A percentile compares a stretch with the other conserved stretches of the same genome.
Evolutionary conservation across 371 early-diverging fungal genomes (phyloP).

Genomic region (Apophysomyces ossiformis): DNA sequence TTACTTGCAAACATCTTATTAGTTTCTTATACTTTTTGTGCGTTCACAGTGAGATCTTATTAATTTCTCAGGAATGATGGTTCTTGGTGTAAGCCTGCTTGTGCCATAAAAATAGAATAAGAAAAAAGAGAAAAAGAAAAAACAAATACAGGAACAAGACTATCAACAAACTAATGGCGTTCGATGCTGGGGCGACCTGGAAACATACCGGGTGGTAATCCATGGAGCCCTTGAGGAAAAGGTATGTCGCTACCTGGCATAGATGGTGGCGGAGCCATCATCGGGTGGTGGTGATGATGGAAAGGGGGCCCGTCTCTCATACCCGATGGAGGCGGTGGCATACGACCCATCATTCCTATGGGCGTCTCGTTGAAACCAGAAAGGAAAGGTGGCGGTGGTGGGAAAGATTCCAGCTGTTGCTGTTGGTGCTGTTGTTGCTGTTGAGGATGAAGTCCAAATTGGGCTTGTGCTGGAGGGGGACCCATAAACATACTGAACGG

Average conservation of each 20-base stretch:
- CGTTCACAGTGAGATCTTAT: background rate
- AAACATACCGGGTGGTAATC: conserved; percentile 25
- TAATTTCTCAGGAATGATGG: background rate
- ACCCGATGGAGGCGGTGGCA: conserved; percentile 33
- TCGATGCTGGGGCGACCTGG: conserved; percentile 9
- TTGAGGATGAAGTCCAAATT: conserved; percentile 20
- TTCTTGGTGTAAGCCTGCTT: conserved; percentile 6
- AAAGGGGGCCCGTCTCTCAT: conserved; percentile 29
- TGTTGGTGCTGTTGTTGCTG: conserved; percentile 25
- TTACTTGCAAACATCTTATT: too few relatives aligned
- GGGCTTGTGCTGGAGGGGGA: conserved; percentile 24
- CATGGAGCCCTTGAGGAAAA: conserved; percentile 17
- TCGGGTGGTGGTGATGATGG: conserved; percentile 17
- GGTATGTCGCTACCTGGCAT: conserved; percentile 12
- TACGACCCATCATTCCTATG: conserved; percentile 25
- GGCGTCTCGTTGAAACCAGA: conserved; percentile 27
- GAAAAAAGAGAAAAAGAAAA: too few relatives aligned
- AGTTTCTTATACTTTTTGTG: too few relatives aligned
- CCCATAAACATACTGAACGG: conserved; percentile 29
- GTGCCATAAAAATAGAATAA: background rate
- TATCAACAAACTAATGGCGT: conserved; percentile 5
- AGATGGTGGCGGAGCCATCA: conserved; percentile 19
- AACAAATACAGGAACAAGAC: background rate
- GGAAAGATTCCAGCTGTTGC: conserved; percentile 21
- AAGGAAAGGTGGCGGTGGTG: conserved; percentile 35